Evolutionary conservation across 2,329 filamentous ascomycete species (phyloP), one percentile per base, ranked within the genome.

Genomic region (Ophidiomyces ophidiicola): DNA sequence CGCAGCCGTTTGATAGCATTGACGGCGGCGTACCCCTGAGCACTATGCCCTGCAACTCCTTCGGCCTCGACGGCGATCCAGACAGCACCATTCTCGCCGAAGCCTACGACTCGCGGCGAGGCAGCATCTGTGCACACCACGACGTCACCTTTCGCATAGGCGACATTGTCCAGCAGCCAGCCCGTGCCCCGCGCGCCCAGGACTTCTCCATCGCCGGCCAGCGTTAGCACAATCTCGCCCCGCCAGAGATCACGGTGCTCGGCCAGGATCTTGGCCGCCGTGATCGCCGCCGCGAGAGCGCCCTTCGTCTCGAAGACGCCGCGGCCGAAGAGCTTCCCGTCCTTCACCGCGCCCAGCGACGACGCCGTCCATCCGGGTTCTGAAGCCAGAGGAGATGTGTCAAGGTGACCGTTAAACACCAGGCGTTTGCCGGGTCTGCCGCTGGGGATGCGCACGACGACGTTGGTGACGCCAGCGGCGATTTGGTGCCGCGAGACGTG

Each of bases 51-150:
- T 28, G 39, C 32, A 10, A n/a, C 7, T 2, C 43, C 43, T 25
- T 25, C 21, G 10, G 43, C 43, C 24, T 45, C 43, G 2, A 45
- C 23, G 10, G 28, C 34, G 19, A 45, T n/a, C 43, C 43, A 45
- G 24, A 45, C 35, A 33, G 42, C 36, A 6, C 43, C 43, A 10
- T 45, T 45, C 15, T 45, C 43, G n/a, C 39, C 43, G 30, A 45
- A 45, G 7, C 43, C 25, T 18, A 45, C 26, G 19, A 45, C 30
- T 12, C 35, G 28, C 14, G 43, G 39, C 15, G 29, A 32, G 10
- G 39, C 39, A 2, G 30, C 43, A 36, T 45, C 43, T 8, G 39
- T 39, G 14, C 43, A 45, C 8, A 45, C 33, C 39, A 45, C 36
- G 12, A 32, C 43, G 39, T 45, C 43, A 5, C 39, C 43, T 12